Evolutionary conservation across 2,329 filamentous ascomycete species (phyloP).

Genomic region (Alternaria conjuncta): DNA sequence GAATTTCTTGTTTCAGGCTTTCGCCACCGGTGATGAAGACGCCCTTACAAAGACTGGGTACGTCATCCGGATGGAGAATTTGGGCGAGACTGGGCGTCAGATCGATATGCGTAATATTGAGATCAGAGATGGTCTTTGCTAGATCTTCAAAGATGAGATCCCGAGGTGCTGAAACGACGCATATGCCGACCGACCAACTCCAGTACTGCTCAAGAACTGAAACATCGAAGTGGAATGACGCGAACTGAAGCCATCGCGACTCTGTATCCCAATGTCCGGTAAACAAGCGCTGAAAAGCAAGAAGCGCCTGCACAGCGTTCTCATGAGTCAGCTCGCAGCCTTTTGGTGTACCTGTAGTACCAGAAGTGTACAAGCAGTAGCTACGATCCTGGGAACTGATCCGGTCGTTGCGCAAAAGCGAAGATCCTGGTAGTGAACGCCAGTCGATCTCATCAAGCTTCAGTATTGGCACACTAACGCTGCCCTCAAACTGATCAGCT

Average conservation of each 20-base stretch:
- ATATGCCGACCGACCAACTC: conserved; percentile 91
- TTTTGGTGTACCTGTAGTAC: conserved; percentile 85
- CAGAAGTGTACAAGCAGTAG: conserved; percentile 87
- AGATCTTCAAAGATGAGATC: conserved; percentile 88
- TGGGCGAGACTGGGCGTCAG: conserved; percentile 86
- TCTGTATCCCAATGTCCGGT: conserved; percentile 71
- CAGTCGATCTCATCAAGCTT: conserved; percentile 53
- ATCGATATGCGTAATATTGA: conserved; percentile 88
- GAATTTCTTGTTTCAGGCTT: conserved; percentile 84
- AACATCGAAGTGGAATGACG: conserved; percentile 93
- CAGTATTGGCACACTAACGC: conserved; percentile 50
- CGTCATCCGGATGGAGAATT: conserved; percentile 77
- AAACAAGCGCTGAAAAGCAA: conserved; percentile 83
- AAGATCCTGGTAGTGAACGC: conserved; percentile 44
- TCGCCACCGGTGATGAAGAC: conserved; percentile 96
- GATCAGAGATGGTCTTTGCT: conserved; percentile 70
- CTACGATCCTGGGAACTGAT: conserved; percentile 64
- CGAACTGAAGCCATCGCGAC: conserved; percentile 90
- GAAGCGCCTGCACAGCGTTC: conserved; percentile 87
- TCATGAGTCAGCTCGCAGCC: conserved; percentile 88
- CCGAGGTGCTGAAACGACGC: conserved; percentile 79
- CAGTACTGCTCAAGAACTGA: conserved; percentile 93
- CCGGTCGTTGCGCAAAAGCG: conserved; percentile 29
- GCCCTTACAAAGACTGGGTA: conserved; percentile 78
- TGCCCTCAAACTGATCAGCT: conserved; percentile 45